Evolutionary conservation across 169 alveolate species (phyloP).

Genomic region (Cryptosporidium parvum): DNA sequence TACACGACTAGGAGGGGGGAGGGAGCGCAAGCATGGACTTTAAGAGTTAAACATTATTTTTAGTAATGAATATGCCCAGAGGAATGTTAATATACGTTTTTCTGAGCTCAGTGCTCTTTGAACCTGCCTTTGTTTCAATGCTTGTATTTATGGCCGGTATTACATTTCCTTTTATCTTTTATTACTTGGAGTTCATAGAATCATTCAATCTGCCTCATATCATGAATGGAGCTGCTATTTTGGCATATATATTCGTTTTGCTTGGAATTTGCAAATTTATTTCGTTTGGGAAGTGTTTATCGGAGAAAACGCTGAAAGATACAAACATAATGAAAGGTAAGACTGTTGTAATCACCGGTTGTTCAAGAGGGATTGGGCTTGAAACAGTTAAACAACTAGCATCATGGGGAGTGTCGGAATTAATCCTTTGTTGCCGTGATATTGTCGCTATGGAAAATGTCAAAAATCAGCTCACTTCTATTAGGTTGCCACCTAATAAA

Average conservation of each 20-base stretch:
- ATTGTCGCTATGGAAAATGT: constrained; percentile 55
- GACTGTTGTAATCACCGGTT: constrained; percentile 81
- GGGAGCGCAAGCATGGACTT: neutral
- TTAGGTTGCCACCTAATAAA: constrained; percentile 9
- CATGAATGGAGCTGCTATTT: neutral
- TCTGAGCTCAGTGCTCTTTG: constrained; percentile 19
- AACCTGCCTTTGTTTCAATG: constrained; percentile 49
- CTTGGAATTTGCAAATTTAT: constrained; percentile 11
- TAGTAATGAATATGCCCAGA: neutral
- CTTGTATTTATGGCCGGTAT: neutral
- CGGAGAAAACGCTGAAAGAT: neutral
- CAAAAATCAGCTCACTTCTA: constrained; percentile 22
- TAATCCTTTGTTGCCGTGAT: constrained; percentile 82
- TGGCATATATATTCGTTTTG: neutral
- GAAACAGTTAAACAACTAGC: constrained; percentile 83
- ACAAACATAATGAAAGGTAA: constrained; percentile 33
- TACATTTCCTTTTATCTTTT: neutral
- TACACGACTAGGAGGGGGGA: neutral
- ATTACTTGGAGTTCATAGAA: neutral
- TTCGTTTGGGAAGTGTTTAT: constrained; percentile 25
- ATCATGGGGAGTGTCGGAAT: constrained; percentile 82
- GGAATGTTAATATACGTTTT: constrained; percentile 10
- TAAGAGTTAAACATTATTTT: too few species aligned
- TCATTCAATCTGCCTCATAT: neutral
- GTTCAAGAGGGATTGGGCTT: constrained; percentile 84